Conservation (phyloP, 2,329 filamentous ascomycete species). For the Sporothrix humicola region DNA sequence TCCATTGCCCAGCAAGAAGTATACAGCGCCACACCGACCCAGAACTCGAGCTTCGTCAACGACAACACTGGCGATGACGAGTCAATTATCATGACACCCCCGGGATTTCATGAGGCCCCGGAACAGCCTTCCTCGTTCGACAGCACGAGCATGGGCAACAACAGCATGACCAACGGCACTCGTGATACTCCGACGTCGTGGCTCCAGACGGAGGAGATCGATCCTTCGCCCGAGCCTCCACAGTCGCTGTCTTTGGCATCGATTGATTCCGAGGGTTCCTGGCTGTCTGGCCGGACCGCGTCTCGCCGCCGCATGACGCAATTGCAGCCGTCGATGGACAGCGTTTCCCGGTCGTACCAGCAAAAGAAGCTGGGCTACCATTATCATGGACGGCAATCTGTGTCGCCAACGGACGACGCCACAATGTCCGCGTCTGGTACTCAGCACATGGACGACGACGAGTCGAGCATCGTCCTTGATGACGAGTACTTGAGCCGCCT, state of each 20-base stretch:
- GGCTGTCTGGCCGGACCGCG: constrained; percentile 77
- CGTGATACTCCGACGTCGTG: constrained; percentile 54
- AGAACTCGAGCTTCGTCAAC: not conserved
- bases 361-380: constrained; percentile 49
- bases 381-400: constrained; percentile 47
- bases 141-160: constrained; percentile 30
- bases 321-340: constrained; percentile 59
- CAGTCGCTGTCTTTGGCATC: constrained; percentile 89
- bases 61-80: constrained; percentile 42
- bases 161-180: constrained; percentile 44
- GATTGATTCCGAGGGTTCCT: constrained; percentile 93
- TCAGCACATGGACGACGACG: constrained; percentile 66
- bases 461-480: constrained; percentile 60
- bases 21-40: constrained; percentile 34
- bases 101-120: constrained; percentile 41
- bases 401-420: constrained; percentile 38
- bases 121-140: constrained; percentile 25
- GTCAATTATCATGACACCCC: constrained; percentile 27
- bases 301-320: constrained; percentile 51
- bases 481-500: constrained; percentile 75
- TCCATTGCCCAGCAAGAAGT: constrained; percentile 27
- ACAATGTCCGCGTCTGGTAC: not conserved
- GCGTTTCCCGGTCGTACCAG: constrained; percentile 51
- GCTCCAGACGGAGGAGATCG: constrained; percentile 46
- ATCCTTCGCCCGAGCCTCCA: constrained; percentile 63